These are phyloP conservation scores for Colletotrichum eremochloae DNA, from an alignment of 2,329 filamentous ascomycete genomes.

Conservation along the genomic window DNA sequence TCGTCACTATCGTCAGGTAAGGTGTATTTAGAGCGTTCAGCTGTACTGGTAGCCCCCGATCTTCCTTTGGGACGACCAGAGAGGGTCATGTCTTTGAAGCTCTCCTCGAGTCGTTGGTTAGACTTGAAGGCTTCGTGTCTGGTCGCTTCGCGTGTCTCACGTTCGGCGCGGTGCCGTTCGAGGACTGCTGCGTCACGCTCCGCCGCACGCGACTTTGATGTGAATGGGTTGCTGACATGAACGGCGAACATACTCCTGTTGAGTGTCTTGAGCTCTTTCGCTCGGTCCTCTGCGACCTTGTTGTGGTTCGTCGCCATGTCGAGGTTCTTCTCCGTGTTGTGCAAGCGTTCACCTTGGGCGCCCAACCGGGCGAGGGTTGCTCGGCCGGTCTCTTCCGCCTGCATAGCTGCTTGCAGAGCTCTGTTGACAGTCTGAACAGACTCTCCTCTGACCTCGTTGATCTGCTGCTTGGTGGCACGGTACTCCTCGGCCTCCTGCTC, in stretches of 20 bases:
- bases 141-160: constrained; percentile 74
- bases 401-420: constrained; percentile 74
- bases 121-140: constrained; percentile 64
- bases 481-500: constrained; percentile 81
- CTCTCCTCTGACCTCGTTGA: constrained; percentile 81
- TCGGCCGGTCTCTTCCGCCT: constrained; percentile 78
- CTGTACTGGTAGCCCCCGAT: too few relatives aligned
- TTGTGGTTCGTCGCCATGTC: constrained; percentile 84
- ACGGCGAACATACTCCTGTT: constrained; percentile 94
- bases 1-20: constrained; percentile 82
- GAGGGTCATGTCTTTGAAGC: constrained; percentile 58
- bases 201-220: constrained; percentile 72
- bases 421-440: constrained; percentile 57
- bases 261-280: constrained; percentile 84
- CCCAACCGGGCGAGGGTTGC: constrained; percentile 80
- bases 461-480: constrained; percentile 76
- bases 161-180: constrained; percentile 75
- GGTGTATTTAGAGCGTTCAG: constrained; percentile 71
- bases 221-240: constrained; percentile 84
- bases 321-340: constrained; percentile 86
- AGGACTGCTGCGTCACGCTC: constrained; percentile 78
- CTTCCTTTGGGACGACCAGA: constrained; percentile 25
- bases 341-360: constrained; percentile 82
- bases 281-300: constrained; percentile 81
- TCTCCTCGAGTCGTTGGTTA: constrained; percentile 67